These are phyloP conservation scores for Colletotrichum higginsianum DNA, from an alignment of 2,329 filamentous ascomycete genomes.

Conservation along the genomic window DNA sequence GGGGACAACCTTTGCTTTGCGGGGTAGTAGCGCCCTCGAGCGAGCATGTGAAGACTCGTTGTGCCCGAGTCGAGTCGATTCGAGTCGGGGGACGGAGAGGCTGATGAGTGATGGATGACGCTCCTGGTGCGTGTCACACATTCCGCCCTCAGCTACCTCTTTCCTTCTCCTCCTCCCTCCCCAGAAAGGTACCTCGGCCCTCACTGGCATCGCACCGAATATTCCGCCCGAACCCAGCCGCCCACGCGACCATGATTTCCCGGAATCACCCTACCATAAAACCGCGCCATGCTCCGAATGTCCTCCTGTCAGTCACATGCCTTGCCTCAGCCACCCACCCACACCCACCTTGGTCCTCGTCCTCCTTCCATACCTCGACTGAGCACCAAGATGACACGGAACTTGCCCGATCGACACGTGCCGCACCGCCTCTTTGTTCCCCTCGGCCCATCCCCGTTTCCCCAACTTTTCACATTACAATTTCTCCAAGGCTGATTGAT, in stretches of 20 bases:
- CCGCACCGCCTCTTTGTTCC: background rate
- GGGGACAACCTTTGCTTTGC: constrained; percentile 2
- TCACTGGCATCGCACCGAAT: constrained; percentile 13
- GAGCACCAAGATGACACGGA: constrained; percentile 18
- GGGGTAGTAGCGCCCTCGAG: constrained; percentile 18
- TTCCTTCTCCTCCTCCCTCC: background rate
- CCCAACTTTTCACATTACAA: background rate
- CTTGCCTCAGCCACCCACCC: background rate
- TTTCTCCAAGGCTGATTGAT: constrained; percentile 18
- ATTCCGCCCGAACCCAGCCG: constrained; percentile 23
- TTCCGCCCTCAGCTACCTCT: constrained; percentile 17
- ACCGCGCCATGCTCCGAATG: constrained; percentile 7
- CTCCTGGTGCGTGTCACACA: constrained; percentile 34
- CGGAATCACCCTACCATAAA: constrained; percentile 17
- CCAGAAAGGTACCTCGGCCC: constrained; percentile 30
- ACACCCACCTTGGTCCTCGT: too few relatives aligned
- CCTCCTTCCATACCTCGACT: background rate
- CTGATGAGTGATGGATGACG: constrained; percentile 14
- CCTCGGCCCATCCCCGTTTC: constrained; percentile 12
- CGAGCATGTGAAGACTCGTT: constrained; percentile 37
- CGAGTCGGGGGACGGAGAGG: constrained; percentile 19
- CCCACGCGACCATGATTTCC: constrained; percentile 3
- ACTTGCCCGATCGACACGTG: constrained; percentile 35
- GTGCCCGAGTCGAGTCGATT: constrained; percentile 35
- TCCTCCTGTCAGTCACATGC: constrained; percentile 35